These are phyloP conservation scores for Amanita exitialis DNA, from an alignment of 768 basidiomycete species.

Conservation along the genomic window DNA sequence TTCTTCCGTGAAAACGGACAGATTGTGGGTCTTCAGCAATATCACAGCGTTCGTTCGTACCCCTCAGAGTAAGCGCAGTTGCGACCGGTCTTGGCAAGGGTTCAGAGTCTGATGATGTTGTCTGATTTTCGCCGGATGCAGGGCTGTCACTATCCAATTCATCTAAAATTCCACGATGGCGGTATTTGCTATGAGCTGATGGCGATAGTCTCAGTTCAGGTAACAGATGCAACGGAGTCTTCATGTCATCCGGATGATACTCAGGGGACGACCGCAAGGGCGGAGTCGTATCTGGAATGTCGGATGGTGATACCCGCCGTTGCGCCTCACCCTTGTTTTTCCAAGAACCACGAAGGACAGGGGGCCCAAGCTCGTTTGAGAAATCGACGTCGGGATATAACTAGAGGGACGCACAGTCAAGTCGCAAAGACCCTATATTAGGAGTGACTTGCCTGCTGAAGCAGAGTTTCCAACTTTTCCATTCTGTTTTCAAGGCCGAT, in stretches of 20 bases:
- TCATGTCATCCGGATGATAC: not conserved
- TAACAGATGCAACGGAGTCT: not conserved
- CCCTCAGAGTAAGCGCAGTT: conserved; percentile 23
- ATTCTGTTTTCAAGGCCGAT: conserved; percentile 48
- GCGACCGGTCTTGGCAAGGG: conserved; percentile 22
- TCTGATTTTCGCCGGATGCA: conserved; percentile 17
- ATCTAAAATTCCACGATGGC: not conserved
- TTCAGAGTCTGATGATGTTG: conserved; percentile 20
- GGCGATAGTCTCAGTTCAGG: not conserved
- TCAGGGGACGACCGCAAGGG: not conserved
- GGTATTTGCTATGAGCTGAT: not conserved
- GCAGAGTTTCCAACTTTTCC: conserved; percentile 43
- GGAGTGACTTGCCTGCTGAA: conserved; percentile 34
- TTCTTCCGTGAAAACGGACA: conserved; percentile 53
- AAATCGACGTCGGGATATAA: conserved; percentile 55
- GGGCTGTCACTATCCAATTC: conserved; percentile 6
- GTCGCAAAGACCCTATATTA: not conserved
- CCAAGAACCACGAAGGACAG: conserved; percentile 58
- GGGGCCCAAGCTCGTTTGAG: conserved; percentile 51
- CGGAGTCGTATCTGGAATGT: not conserved
- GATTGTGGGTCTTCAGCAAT: conserved; percentile 24
- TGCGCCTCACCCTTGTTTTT: conserved; percentile 18
- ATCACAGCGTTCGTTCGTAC: conserved; percentile 19
- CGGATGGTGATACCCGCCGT: not conserved
- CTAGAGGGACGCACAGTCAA: conserved; percentile 22